Conservation (phyloP, 371 early-diverging fungal genomes). For the Nematocida parisii region DNA sequence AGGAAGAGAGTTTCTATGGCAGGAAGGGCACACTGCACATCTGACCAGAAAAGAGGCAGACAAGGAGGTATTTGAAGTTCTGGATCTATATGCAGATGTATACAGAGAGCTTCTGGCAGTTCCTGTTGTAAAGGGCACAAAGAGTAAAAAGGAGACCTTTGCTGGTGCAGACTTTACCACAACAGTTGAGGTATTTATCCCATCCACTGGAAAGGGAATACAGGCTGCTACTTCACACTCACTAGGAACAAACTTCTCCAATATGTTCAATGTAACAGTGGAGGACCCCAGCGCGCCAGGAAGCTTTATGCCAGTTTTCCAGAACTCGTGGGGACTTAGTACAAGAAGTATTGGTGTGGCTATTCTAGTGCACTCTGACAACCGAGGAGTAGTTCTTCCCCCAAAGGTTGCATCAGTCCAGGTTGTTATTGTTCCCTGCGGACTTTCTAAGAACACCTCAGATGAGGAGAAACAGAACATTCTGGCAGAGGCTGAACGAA, state of each 20-base stretch:
- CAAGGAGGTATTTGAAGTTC: slow-evolving; percentile 81
- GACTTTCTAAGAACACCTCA: slow-evolving; percentile 79
- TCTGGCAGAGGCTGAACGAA: slow-evolving; percentile 70
- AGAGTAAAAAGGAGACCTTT: slow-evolving; percentile 98
- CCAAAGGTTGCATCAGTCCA: slow-evolving; percentile 88
- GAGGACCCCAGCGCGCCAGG: slow-evolving; percentile 71
- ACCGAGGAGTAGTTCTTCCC: slow-evolving; percentile 94
- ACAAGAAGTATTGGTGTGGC: slow-evolving; percentile 98
- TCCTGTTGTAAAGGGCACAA: slow-evolving; percentile 93
- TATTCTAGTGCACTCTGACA: slow-evolving; percentile 95
- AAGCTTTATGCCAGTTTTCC: slow-evolving; percentile 77
- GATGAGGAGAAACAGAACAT: slow-evolving; percentile 73
- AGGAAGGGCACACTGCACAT: slow-evolving; percentile 98
- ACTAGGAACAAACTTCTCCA: slow-evolving; percentile 96
- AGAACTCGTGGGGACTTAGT: slow-evolving; percentile 98
- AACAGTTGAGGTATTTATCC: slow-evolving; percentile 95
- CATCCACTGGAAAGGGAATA: slow-evolving; percentile 92
- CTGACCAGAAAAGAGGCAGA: slow-evolving; percentile 84
- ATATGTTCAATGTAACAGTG: slow-evolving; percentile 88
- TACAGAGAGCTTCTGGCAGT: slow-evolving; percentile 95
- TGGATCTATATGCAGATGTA: slow-evolving; percentile 87
- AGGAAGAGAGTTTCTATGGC: slow-evolving; percentile 99
- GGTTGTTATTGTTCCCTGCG: slow-evolving; percentile 89
- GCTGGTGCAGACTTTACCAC: slow-evolving; percentile 97
- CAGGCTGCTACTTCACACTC: slow-evolving; percentile 99